Evolutionary conservation across 805 yeast species (phyloP).

Genomic region (Candida pseudofarinosa): DNA sequence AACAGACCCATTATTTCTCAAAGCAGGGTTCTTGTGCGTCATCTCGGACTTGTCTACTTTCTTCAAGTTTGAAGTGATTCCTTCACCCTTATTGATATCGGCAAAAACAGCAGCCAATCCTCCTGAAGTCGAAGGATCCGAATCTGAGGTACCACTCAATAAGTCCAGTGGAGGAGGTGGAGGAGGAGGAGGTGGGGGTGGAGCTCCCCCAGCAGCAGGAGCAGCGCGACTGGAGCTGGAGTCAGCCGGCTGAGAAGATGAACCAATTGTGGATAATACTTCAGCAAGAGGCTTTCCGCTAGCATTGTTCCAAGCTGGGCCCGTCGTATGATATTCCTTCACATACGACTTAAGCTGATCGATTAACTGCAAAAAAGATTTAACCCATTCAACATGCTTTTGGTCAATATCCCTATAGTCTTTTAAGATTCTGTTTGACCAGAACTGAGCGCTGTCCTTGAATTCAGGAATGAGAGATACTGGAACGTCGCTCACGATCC

Average conservation of each 20-base stretch:
- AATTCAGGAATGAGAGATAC: constrained; percentile 73
- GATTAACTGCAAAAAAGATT: constrained; percentile 55
- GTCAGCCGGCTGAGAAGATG: constrained; percentile 10
- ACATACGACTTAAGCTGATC: constrained; percentile 70
- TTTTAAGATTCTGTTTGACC: constrained; percentile 87
- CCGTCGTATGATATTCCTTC: constrained; percentile 75
- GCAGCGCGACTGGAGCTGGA: constrained; percentile 30
- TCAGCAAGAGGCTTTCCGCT: constrained; percentile 57
- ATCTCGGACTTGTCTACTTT: constrained; percentile 91
- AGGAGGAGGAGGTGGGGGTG: constrained; percentile 90
- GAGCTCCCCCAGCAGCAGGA: constrained; percentile 24
- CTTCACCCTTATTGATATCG: constrained; percentile 83
- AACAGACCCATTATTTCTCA: constrained; percentile 56
- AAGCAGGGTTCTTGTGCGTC: constrained; percentile 88
- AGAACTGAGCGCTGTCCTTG: constrained; percentile 89
- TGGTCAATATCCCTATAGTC: constrained; percentile 72
- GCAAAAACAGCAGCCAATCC: constrained; percentile 89
- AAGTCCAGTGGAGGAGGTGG: constrained; percentile 75
- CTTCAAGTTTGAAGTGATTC: constrained; percentile 77
- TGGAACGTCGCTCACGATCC: constrained; percentile 81
- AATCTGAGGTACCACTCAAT: constrained; percentile 24
- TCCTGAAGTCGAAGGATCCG: constrained; percentile 16
- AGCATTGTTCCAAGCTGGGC: constrained; percentile 71
- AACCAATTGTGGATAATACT: constrained; percentile 25
- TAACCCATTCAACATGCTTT: constrained; percentile 79